A percentile compares a stretch with the other conserved stretches of the same genome.
Conservation (phyloP, 148 eudicot species). For the Rhododendron kiyosumense region DNA sequence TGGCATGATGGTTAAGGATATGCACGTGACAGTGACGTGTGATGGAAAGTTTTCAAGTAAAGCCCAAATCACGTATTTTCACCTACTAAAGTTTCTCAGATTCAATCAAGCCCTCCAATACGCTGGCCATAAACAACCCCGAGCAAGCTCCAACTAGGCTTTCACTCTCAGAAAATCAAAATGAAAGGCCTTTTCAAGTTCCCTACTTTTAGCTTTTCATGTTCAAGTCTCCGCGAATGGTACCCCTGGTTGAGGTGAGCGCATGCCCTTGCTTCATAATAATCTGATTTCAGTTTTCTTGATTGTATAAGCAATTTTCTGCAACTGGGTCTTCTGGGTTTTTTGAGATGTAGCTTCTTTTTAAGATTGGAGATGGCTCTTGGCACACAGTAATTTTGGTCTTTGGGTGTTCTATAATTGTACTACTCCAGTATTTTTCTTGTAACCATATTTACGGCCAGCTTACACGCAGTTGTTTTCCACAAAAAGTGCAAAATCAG, state of each 20-base stretch:
- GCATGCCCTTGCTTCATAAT: not conserved
- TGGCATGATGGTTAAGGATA: not conserved
- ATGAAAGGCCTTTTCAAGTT: not conserved
- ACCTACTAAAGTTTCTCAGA: not conserved
- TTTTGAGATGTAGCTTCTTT: not conserved
- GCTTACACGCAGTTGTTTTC: too few species aligned
- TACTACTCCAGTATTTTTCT: too few species aligned
- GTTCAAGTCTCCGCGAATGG: not conserved
- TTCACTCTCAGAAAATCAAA: not conserved
- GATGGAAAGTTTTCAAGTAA: not conserved
- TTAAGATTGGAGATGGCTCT: too few species aligned
- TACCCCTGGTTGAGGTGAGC: not conserved
- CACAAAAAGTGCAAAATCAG: too few species aligned
- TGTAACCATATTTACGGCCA: too few species aligned
- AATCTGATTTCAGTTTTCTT: not conserved
- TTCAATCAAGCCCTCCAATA: not conserved
- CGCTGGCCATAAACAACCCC: not conserved
- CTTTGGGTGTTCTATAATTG: too few species aligned
- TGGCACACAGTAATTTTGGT: too few species aligned
- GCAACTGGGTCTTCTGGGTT: conserved; percentile 3
- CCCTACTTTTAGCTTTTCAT: not conserved
- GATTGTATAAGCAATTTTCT: not conserved
- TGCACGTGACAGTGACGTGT: not conserved
- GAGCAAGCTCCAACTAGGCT: not conserved
- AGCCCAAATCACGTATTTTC: not conserved